Evolutionary conservation across 2,329 filamentous ascomycete genomes (phyloP).

Genomic region (Zasmidium cellare): DNA sequence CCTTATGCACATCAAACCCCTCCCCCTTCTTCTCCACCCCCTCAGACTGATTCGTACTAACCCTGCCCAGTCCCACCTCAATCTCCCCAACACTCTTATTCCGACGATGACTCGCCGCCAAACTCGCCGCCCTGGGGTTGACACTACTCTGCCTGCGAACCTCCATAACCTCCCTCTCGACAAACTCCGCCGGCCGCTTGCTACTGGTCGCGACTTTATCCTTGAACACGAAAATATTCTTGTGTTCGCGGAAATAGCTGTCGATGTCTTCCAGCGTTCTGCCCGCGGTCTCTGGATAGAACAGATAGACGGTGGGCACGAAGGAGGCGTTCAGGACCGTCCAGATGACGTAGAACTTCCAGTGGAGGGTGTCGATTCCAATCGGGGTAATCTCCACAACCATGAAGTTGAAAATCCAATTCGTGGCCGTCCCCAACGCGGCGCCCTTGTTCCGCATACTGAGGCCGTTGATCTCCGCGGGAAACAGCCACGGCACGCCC

Average conservation of each 20-base stretch:
- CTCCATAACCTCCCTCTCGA: slow-evolving; percentile 47
- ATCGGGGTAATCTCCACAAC: slow-evolving; percentile 37
- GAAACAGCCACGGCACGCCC: slow-evolving; percentile 44
- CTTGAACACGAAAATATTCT: slow-evolving; percentile 45
- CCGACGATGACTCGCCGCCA: slow-evolving; percentile 19
- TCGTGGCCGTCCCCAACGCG: slow-evolving; percentile 51
- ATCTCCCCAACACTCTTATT: slow-evolving; percentile 1
- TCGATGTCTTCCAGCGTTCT: slow-evolving; percentile 36
- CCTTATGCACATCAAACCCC: slow-evolving; percentile 7
- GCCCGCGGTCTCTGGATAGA: slow-evolving; percentile 36
- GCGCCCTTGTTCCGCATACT: slow-evolving; percentile 52
- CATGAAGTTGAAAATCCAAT: slow-evolving; percentile 52
- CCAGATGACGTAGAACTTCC: slow-evolving; percentile 47
- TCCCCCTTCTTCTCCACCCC: slow-evolving; percentile 6
- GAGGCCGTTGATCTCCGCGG: slow-evolving; percentile 52
- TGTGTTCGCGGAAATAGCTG: slow-evolving; percentile 26
- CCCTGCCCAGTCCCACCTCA: slow-evolving; percentile 7
- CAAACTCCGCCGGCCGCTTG: slow-evolving; percentile 50
- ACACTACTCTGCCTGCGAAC: slow-evolving; percentile 37
- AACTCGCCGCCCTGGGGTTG: slow-evolving; percentile 30
- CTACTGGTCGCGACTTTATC: slow-evolving; percentile 50
- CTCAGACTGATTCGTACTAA: not conserved
- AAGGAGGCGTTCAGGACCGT: slow-evolving; percentile 52
- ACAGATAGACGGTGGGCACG: slow-evolving; percentile 42
- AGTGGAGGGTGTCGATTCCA: slow-evolving; percentile 31